These are phyloP conservation scores for Eleusine coracana DNA, from an alignment of 176 grass and related monocot genomes.

Conservation along the genomic window DNA sequence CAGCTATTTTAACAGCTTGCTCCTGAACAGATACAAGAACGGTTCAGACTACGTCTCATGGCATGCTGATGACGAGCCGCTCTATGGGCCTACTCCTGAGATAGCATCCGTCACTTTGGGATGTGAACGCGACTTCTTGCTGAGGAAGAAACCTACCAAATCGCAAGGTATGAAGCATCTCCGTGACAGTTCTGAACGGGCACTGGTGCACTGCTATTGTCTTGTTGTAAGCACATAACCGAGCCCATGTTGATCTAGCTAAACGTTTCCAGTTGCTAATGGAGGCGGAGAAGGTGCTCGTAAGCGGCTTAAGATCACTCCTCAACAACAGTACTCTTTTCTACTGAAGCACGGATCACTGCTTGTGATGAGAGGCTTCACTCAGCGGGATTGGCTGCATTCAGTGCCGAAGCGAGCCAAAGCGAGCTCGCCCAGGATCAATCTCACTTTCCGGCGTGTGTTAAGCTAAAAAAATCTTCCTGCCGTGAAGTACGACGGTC, in stretches of 20 bases:
- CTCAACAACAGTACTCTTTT: conserved; percentile 48
- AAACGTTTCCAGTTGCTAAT: conserved; percentile 30
- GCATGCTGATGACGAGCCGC: conserved; percentile 87
- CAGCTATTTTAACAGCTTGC: conserved; percentile 84
- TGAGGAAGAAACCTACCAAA: conserved; percentile 69
- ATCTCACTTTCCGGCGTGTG: conserved; percentile 77
- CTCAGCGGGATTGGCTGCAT: conserved; percentile 86
- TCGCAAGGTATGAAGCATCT: conserved; percentile 30
- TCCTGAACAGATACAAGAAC: conserved; percentile 83
- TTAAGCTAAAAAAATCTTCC: neutral
- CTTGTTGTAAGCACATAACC: neutral
- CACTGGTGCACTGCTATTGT: neutral
- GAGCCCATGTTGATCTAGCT: neutral
- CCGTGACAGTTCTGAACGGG: neutral
- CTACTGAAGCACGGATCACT: conserved; percentile 81
- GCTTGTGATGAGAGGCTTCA: conserved; percentile 83
- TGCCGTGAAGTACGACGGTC: neutral
- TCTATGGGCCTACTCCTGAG: conserved; percentile 75
- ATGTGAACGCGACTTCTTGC: conserved; percentile 74
- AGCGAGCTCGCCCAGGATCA: conserved; percentile 66
- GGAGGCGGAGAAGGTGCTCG: conserved; percentile 28
- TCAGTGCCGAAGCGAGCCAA: conserved; percentile 75
- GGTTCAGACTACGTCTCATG: conserved; percentile 86
- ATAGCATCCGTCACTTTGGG: conserved; percentile 82
- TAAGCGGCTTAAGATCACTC: conserved; percentile 52